A percentile compares a stretch with the other conserved stretches of the same genome.
These are phyloP conservation scores for Lanmaoa pseudosensibilis DNA, from an alignment of 768 basidiomycete genomes.

Conservation along the genomic window DNA sequence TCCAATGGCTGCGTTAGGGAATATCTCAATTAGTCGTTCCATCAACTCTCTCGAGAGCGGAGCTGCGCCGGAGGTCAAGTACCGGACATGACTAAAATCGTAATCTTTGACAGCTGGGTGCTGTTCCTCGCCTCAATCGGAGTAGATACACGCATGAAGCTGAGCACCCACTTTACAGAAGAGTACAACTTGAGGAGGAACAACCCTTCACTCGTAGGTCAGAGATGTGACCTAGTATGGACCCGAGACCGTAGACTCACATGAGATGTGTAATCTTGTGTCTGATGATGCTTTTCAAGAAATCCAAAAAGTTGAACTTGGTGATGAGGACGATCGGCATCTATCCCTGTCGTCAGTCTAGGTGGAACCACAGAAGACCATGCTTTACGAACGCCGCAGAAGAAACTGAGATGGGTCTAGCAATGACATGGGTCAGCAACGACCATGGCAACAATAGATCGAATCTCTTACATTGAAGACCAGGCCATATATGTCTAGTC, in stretches of 20 bases:
- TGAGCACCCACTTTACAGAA: constrained; percentile 46
- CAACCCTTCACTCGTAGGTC: constrained; percentile 30
- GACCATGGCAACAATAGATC: background rate
- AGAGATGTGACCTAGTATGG: background rate
- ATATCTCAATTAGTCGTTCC: constrained; percentile 41
- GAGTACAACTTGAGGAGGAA: constrained; percentile 50
- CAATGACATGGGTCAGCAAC: constrained; percentile 28
- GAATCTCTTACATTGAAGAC: constrained; percentile 50
- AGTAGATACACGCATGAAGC: background rate
- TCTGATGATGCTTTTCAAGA: constrained; percentile 47
- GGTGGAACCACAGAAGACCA: background rate
- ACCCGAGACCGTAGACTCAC: constrained; percentile 22
- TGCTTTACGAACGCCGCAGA: constrained; percentile 48
- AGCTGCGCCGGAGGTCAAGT: constrained; percentile 51
- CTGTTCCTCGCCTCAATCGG: constrained; percentile 17
- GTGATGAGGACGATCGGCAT: constrained; percentile 48
- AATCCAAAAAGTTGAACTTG: constrained; percentile 45
- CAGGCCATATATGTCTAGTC: constrained; percentile 64
- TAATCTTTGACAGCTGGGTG: constrained; percentile 42
- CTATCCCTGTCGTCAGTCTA: constrained; percentile 32
- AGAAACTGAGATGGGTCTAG: constrained; percentile 59
- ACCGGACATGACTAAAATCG: constrained; percentile 40
- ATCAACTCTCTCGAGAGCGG: constrained; percentile 56
- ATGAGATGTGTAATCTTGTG: constrained; percentile 48
- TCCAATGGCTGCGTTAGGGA: constrained; percentile 55